These are phyloP conservation scores for Pelomyxa schiedti DNA, from an alignment of 78 protist genomes.

Conservation along the genomic window DNA sequence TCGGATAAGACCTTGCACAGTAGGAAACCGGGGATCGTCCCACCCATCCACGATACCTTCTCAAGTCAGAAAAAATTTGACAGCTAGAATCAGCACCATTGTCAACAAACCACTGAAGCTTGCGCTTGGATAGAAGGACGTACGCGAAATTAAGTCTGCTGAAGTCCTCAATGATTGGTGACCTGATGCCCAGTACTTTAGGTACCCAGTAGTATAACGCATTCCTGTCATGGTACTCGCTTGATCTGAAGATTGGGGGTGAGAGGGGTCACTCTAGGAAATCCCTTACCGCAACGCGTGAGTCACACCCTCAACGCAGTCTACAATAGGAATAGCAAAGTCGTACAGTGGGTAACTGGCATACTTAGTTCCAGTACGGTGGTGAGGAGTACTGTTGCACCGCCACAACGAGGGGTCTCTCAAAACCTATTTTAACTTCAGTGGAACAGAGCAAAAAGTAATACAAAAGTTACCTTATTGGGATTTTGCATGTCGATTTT, in stretches of 20 bases:
- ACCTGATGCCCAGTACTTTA: conserved; percentile 55
- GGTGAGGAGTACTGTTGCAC: conserved; percentile 28
- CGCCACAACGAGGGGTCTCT: conserved; percentile 96
- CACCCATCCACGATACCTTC: conserved; percentile 88
- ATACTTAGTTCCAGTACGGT: conserved; percentile 63
- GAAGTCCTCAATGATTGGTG: conserved; percentile 32
- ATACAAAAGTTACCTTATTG: conserved; percentile 20
- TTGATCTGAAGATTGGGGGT: no score
- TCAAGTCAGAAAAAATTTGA: no score
- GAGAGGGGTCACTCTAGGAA: no score
- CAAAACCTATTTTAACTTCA: conserved; percentile 19
- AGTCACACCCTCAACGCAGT: conserved; percentile 82
- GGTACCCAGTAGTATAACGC: conserved; percentile 73
- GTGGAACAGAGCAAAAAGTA: neutral
- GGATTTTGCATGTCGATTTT: conserved; percentile 68
- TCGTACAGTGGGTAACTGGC: conserved; percentile 96
- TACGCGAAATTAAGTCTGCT: conserved; percentile 73
- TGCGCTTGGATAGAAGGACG: conserved; percentile 90
- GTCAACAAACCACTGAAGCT: conserved; percentile 81
- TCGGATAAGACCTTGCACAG: conserved; percentile 81
- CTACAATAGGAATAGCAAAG: conserved; percentile 96
- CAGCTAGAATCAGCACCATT: no score
- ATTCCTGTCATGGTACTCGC: conserved; percentile 92
- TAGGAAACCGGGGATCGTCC: conserved; percentile 98
- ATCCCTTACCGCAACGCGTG: conserved; percentile 97